phyloP scores from a whole-genome alignment of 192 early-diverging fungal genomes.

The Coemansia sp. region DNA sequence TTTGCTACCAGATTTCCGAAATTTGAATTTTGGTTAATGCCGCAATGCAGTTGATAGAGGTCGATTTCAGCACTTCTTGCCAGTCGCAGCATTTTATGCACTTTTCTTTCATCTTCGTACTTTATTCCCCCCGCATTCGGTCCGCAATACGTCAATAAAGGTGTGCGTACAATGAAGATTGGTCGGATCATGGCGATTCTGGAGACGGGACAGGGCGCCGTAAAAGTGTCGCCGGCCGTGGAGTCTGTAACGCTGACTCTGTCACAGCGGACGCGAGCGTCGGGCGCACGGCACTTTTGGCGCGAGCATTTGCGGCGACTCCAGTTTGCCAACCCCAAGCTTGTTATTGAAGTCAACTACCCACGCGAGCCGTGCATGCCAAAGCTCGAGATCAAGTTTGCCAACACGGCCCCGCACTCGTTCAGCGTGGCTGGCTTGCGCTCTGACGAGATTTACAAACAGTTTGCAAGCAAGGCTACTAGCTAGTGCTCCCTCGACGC shows the following conservation, averaged over 20 bases:
- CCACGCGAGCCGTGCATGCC: conserved; percentile 45
- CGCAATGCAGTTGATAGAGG: no score
- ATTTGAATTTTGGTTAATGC: background rate
- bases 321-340: conserved; percentile 45
- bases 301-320: conserved; percentile 44
- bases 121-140: background rate
- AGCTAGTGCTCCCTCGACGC: no score
- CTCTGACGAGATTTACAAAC: conserved; percentile 44
- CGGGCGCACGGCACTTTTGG: conserved; percentile 50
- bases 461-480: conserved; percentile 12
- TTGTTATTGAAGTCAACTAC: conserved; percentile 40
- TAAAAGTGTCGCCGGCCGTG: conserved; percentile 33
- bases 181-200: conserved; percentile 30
- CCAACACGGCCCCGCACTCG: conserved; percentile 14
- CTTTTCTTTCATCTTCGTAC: background rate
- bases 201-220: conserved; percentile 38
- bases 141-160: no score
- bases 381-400: conserved; percentile 41
- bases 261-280: conserved; percentile 45
- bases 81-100: background rate
- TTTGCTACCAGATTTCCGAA: no score
- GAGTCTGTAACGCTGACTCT: conserved; percentile 39
- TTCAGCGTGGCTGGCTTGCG: conserved; percentile 25
- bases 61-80: no score
- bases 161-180: conserved; percentile 53